phyloP scores from a whole-genome alignment of 2,329 filamentous ascomycete species.

The Alternaria sp. region DNA sequence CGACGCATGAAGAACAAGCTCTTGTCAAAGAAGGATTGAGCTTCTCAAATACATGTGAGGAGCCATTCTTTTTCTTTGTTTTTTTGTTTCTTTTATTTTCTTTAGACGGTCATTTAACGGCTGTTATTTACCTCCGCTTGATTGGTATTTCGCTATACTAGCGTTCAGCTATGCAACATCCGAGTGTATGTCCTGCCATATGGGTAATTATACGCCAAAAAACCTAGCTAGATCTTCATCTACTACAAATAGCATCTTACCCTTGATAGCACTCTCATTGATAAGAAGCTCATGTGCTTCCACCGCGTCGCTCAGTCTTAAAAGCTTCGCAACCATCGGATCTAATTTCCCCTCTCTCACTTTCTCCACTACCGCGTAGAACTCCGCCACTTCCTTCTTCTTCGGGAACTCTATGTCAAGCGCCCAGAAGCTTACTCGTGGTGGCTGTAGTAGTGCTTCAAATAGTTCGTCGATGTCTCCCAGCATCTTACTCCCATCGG shows the following conservation, averaged over 20 bases:
- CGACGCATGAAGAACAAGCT: too few species aligned
- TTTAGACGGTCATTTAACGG: too few species aligned
- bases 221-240: constrained; percentile 11
- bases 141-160: too few species aligned
- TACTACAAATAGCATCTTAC: constrained; percentile 21
- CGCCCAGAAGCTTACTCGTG: constrained; percentile 11
- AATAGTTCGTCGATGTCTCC: background rate
- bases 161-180: background rate
- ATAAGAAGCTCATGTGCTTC: constrained; percentile 18
- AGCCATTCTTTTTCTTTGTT: too few species aligned
- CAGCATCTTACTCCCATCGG: constrained; percentile 18
- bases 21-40: too few species aligned
- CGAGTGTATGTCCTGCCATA: background rate
- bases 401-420: constrained; percentile 13
- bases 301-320: constrained; percentile 15
- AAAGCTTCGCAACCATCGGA: constrained; percentile 13
- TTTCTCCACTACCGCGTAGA: constrained; percentile 16
- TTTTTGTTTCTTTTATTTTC: too few species aligned
- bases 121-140: too few species aligned
- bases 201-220: constrained; percentile 5
- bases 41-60: too few species aligned
- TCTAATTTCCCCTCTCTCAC: constrained; percentile 16
- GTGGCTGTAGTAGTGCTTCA: constrained; percentile 10
- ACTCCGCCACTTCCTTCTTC: constrained; percentile 15
- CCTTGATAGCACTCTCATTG: constrained; percentile 14